These are phyloP conservation scores for Pseudonectria foliicola DNA, from an alignment of 2,329 filamentous ascomycete genomes.

Conservation along the genomic window DNA sequence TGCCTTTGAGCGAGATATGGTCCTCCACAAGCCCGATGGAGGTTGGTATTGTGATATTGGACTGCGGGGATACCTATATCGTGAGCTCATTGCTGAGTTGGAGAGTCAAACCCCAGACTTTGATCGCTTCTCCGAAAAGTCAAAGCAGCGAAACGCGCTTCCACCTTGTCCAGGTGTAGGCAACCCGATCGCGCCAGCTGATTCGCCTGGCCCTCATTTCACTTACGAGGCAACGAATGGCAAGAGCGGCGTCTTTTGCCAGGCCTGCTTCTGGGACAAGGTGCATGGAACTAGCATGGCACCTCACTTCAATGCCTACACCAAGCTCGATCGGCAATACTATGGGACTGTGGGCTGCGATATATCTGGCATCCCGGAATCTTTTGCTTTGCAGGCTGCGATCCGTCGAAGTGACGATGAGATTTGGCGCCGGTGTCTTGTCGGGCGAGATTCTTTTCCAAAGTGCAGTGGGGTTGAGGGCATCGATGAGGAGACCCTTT, in stretches of 20 bases:
- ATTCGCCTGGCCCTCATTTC: neutral
- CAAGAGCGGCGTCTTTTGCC: slow-evolving; percentile 2
- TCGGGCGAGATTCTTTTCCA: neutral
- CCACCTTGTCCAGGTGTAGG: neutral
- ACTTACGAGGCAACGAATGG: neutral
- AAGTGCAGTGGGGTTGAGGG: slow-evolving; percentile 2
- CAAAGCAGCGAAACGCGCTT: neutral
- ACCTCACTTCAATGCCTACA: slow-evolving; percentile 2
- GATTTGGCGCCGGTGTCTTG: slow-evolving; percentile 2
- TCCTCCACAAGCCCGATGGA: neutral
- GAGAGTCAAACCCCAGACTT: slow-evolving; percentile 1
- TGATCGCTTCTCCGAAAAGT: neutral
- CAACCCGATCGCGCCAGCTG: neutral
- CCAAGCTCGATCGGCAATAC: neutral
- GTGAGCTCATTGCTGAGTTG: neutral
- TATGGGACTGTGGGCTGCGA: neutral
- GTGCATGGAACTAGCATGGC: slow-evolving; percentile 2
- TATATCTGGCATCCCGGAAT: neutral
- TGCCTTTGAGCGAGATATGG: neutral
- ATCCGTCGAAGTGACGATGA: neutral
- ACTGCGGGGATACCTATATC: slow-evolving; percentile 1
- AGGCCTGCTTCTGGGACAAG: slow-evolving; percentile 5
- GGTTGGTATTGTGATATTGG: slow-evolving; percentile 4
- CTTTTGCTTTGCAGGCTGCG: slow-evolving; percentile 4
- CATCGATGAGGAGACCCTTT: slow-evolving; percentile 3